phyloP scores from a whole-genome alignment of 139 green algal species.

The Deuterostichococcus epilithicus region DNA sequence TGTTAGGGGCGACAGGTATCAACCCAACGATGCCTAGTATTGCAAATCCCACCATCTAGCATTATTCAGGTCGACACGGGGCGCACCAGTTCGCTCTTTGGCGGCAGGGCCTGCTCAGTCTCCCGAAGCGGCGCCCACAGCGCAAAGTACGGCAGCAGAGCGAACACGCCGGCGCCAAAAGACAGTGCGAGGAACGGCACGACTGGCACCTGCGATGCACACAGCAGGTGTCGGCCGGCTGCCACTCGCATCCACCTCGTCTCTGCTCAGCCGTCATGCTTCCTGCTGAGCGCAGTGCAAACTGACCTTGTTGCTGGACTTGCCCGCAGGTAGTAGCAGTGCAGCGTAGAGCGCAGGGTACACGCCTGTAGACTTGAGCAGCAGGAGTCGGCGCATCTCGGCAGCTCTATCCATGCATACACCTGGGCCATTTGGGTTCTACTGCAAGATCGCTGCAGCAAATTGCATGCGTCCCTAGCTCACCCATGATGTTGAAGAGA shows the following conservation, averaged over 20 bases:
- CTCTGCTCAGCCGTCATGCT: not conserved
- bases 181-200: conserved; percentile 79
- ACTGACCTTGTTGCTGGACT: conserved; percentile 63
- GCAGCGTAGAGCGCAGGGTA: conserved; percentile 75
- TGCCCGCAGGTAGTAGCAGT: conserved; percentile 69
- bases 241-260: not conserved
- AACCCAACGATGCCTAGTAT: too few species aligned
- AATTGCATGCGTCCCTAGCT: not conserved
- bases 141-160: conserved; percentile 79
- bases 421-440: too few species aligned
- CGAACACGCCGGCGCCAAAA: conserved; percentile 71
- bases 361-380: conserved; percentile 35
- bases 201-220: conserved; percentile 56
- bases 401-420: too few species aligned
- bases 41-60: not conserved
- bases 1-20: too few species aligned
- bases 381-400: too few species aligned
- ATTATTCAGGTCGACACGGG: not conserved
- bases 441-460: not conserved
- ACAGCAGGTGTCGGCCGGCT: not conserved
- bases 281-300: not conserved
- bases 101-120: conserved; percentile 34
- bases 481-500: not conserved
- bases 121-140: conserved; percentile 38
- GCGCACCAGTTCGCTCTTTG: conserved; percentile 52